Conservation (phyloP, 2,329 filamentous ascomycete genomes). For the Onygenales sp. region DNA sequence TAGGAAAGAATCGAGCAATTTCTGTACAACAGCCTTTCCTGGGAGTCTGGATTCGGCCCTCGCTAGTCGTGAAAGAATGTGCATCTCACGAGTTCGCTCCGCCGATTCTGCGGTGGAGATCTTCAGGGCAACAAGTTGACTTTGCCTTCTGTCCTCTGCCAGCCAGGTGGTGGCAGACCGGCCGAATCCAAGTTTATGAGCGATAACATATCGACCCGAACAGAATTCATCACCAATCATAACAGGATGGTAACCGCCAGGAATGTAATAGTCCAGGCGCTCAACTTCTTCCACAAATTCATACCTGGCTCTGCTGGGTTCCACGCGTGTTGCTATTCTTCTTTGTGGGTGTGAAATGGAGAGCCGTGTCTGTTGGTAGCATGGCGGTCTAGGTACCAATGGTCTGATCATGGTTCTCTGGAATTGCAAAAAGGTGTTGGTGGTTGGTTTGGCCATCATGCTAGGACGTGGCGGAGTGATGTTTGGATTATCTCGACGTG, state of each 20-base stretch:
- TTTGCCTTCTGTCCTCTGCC: slow-evolving; percentile 7
- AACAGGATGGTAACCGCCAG: slow-evolving; percentile 7
- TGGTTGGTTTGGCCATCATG: background rate
- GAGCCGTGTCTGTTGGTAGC: background rate
- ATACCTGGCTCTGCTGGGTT: slow-evolving; percentile 3
- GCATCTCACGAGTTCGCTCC: slow-evolving; percentile 5
- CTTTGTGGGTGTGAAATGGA: background rate
- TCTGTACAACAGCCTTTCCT: slow-evolving; percentile 11
- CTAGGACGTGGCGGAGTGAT: background rate
- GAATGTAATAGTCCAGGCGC: slow-evolving; percentile 8
- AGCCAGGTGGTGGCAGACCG: slow-evolving; percentile 12
- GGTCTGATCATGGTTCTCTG: background rate
- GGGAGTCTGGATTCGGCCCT: slow-evolving; percentile 2
- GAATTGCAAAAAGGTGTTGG: background rate
- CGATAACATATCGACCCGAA: slow-evolving; percentile 8
- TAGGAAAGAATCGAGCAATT: slow-evolving; percentile 12
- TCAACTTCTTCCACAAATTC: slow-evolving; percentile 7
- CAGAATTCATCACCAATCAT: slow-evolving; percentile 7
- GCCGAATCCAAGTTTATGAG: slow-evolving; percentile 13
- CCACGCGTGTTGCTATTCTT: background rate
- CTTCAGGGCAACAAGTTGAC: slow-evolving; percentile 9
- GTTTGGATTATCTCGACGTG: no score
- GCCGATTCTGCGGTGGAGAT: slow-evolving; percentile 8
- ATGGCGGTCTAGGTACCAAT: no score
- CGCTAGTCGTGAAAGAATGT: slow-evolving; percentile 9